Conservation (phyloP, 2,329 filamentous ascomycete species). For the Cladobotryum mycophilum region DNA sequence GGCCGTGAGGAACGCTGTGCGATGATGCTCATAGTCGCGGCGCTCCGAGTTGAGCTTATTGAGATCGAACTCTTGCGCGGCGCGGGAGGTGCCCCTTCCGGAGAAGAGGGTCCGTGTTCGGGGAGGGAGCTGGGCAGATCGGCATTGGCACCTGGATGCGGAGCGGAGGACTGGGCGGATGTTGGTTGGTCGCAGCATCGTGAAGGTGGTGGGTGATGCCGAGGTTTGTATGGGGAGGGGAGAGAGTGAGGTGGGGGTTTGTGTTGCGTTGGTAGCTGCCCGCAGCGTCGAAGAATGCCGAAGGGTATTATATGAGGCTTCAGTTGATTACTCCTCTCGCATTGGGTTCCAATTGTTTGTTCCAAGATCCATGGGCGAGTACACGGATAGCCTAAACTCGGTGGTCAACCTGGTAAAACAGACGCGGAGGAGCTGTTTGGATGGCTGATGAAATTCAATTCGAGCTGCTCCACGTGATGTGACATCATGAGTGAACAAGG, state of each 20-base stretch:
- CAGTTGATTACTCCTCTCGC: too few relatives aligned
- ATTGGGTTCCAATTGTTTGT: too few relatives aligned
- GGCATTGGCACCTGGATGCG: slow-evolving; percentile 2
- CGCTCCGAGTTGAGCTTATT: slow-evolving; percentile 40
- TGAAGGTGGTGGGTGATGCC: neutral
- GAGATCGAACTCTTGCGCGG: slow-evolving; percentile 45
- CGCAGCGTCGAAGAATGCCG: too few relatives aligned
- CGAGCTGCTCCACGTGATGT: slow-evolving; percentile 12
- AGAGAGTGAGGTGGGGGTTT: neutral
- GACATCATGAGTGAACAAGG: slow-evolving; percentile 6
- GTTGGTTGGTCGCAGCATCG: slow-evolving; percentile 25
- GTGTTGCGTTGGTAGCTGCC: neutral
- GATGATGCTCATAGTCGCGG: slow-evolving; percentile 44
- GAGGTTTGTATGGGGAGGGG: neutral
- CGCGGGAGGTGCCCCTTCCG: slow-evolving; percentile 24
- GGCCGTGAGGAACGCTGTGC: slow-evolving; percentile 45
- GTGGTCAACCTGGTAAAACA: too few relatives aligned
- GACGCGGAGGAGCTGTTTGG: neutral
- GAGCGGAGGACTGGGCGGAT: slow-evolving; percentile 20
- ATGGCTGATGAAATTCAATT: neutral
- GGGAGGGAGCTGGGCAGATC: slow-evolving; percentile 7
- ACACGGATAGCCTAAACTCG: too few relatives aligned
- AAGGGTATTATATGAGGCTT: too few relatives aligned
- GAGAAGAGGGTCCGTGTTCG: slow-evolving; percentile 25
- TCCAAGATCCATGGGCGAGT: too few relatives aligned